Evolutionary conservation across 2,329 filamentous ascomycete species (phyloP), one percentile per base, ranked within the genome.

Genomic region (Alternaria infectoria): DNA sequence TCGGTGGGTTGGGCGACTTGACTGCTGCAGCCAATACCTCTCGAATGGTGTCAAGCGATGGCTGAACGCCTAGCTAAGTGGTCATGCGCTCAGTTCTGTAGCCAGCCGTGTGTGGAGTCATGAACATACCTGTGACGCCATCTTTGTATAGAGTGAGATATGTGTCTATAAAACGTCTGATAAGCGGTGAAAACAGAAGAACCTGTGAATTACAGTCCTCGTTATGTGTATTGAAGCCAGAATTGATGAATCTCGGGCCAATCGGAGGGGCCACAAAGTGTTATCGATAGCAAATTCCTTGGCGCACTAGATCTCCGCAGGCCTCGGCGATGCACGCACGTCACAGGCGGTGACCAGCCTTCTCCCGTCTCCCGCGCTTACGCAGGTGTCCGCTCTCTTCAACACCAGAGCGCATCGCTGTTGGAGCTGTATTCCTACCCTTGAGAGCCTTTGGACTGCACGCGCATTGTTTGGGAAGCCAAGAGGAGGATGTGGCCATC

Each of bases 11-110:
- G 58, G 84, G 77, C 43, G 85, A 83, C 25, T 81, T 79, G 72
- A 81, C 81, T 21, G 85, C 84, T 57, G 83, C 81, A 49, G 83
- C 78, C 68, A 91, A 79, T 50, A 90, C 83, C 58, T 87, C 83
- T 68, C 81, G 84, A 57, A 90, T 83, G 23, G 86, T 85, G 69
- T 90, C 86, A 54, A 91, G 80, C 21, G 89, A 88, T 55, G 89
- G 89, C 76, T 88, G 85, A 67, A 89, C 78, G 63, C 76, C 77
- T 64, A 82, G 75, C 82, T 84, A 61, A 49, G 55, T 63, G 66
- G 73, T 72, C 72, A 72, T 74, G 71, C 69, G 72, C 69, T 78
- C 71, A 79, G 73, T 72, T 59, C 59, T 26, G 40, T 54, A 52
- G 36, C 30, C n/a, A 26, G 28, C 51, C 54, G 50, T 54, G 59